Percentiles rank a stretch among this genome's conserved stretches.
phyloP scores from a whole-genome alignment of 1,139 yeast genomes.

The Diutina neorugosa region DNA sequence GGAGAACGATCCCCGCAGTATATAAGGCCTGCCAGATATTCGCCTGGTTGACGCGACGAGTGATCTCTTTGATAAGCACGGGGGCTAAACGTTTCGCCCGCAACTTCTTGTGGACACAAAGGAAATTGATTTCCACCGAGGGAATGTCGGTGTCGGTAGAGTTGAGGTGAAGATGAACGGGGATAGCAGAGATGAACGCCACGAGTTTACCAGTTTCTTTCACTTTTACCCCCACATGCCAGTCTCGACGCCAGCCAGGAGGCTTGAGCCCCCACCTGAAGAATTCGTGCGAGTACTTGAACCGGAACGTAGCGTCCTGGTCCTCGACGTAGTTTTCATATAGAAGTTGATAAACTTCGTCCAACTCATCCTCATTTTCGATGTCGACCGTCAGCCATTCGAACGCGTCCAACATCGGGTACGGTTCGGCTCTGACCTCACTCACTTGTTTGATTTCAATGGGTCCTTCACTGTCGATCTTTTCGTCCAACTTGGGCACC shows the following conservation, averaged over 20 bases:
- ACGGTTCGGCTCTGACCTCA: constrained; percentile 61
- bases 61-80: constrained; percentile 82
- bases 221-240: constrained; percentile 93
- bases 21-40: constrained; percentile 94
- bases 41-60: constrained; percentile 76
- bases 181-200: constrained; percentile 88
- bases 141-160: constrained; percentile 33
- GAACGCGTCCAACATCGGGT: constrained; percentile 62
- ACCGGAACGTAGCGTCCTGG: constrained; percentile 81
- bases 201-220: constrained; percentile 64
- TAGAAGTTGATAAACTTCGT: constrained; percentile 66
- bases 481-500: constrained; percentile 65
- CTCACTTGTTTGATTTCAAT: constrained; percentile 64
- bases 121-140: constrained; percentile 83
- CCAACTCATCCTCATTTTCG: constrained; percentile 40
- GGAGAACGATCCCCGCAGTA: constrained; percentile 85
- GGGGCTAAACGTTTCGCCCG: constrained; percentile 94
- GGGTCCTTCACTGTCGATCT: constrained; percentile 65
- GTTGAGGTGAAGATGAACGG: constrained; percentile 57
- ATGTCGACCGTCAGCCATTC: constrained; percentile 84
- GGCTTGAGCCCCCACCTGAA: constrained; percentile 90
- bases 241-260: constrained; percentile 83
- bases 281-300: constrained; percentile 75
- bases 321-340: constrained; percentile 93
- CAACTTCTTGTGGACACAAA: constrained; percentile 88